A percentile compares a stretch with the other conserved stretches of the same genome.
Evolutionary conservation across 306 rosid species (phyloP).

Genomic region (Cotoneaster glaucophyllus): DNA sequence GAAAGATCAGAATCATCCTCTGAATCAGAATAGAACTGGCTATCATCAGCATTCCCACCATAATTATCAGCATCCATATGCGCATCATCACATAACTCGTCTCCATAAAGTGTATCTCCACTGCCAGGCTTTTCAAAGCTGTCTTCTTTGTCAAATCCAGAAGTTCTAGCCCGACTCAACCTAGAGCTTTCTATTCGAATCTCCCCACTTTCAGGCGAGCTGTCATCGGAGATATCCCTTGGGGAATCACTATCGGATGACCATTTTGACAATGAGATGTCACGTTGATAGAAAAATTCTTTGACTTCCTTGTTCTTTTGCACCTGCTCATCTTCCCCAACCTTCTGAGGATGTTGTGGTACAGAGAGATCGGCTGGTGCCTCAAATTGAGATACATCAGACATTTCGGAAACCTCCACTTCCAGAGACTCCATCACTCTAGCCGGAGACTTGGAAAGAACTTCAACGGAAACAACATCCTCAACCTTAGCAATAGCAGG

Average conservation of each 20-base stretch:
- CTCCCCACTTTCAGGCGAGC: constrained; percentile 53
- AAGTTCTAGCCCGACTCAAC: constrained; percentile 31
- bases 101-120: constrained; percentile 23
- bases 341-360: neutral
- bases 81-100: constrained; percentile 8
- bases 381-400: neutral
- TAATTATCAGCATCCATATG: constrained; percentile 16
- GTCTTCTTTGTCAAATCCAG: constrained; percentile 32
- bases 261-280: constrained; percentile 73
- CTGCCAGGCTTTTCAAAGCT: constrained; percentile 12
- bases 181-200: constrained; percentile 29
- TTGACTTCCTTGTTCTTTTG: constrained; percentile 18
- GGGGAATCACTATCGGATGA: constrained; percentile 48
- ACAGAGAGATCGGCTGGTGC: constrained; percentile 16
- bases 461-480: neutral
- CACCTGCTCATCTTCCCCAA: neutral
- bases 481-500: neutral
- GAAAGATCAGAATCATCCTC: constrained; percentile 25
- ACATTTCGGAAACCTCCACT: neutral
- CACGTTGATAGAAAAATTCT: constrained; percentile 20
- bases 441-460: neutral
- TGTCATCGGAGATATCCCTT: constrained; percentile 17
- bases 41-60: neutral
- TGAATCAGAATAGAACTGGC: constrained; percentile 21
- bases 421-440: constrained; percentile 1